Evolutionary conservation across 768 basidiomycete genomes (phyloP).

Genomic region (Tylopilus plumbeoviolaceoides): DNA sequence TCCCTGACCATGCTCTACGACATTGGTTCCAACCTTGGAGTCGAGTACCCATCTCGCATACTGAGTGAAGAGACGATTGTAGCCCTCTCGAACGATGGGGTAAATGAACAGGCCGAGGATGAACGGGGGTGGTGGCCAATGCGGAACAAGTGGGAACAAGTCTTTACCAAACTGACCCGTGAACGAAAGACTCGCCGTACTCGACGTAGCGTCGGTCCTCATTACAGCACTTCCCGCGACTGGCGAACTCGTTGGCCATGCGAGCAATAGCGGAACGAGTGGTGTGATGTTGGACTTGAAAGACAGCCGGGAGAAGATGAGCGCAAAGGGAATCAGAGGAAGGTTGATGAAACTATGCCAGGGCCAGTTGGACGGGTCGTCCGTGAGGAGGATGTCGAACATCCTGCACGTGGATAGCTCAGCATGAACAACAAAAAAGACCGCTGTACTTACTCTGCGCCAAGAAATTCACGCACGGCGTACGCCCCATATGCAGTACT

Average conservation of each 20-base stretch:
- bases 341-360: conserved; percentile 74
- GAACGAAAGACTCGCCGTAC: not conserved
- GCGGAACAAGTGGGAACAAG: conserved; percentile 27
- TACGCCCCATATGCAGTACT: conserved; percentile 69
- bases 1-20: conserved; percentile 11
- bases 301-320: conserved; percentile 59
- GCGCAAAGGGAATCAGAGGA: conserved; percentile 63
- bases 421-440: not conserved
- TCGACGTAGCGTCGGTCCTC: not conserved
- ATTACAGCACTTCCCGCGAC: conserved; percentile 8
- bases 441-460: conserved; percentile 48
- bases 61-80: conserved; percentile 38
- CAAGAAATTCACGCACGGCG: conserved; percentile 66
- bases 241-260: conserved; percentile 30
- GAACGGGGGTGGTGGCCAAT: conserved; percentile 62
- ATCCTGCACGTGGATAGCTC: conserved; percentile 36
- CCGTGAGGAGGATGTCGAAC: conserved; percentile 59
- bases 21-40: conserved; percentile 13
- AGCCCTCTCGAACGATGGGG: conserved; percentile 44
- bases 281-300: conserved; percentile 27
- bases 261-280: conserved; percentile 21
- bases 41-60: conserved; percentile 45
- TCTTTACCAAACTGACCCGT: conserved; percentile 6
- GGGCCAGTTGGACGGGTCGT: conserved; percentile 71
- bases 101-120: conserved; percentile 50